Percentiles rank a stretch among this genome's conserved stretches.
phyloP scores from a whole-genome alignment of 345 rosid genomes.

The Conringia planisiliqua region DNA sequence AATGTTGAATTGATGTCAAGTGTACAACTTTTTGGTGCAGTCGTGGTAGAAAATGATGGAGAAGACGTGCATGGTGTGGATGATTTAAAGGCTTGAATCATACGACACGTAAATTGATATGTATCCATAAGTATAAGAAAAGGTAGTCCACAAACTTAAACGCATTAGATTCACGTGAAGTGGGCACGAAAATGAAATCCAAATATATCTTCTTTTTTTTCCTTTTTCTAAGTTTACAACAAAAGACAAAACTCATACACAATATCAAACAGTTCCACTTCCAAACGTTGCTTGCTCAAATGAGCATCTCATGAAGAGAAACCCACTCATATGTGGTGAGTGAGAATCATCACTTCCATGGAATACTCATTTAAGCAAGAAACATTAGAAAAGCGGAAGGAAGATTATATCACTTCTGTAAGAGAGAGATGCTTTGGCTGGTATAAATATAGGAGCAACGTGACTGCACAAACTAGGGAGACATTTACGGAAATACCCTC shows the following conservation, averaged over 20 bases:
- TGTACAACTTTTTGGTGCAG: not conserved
- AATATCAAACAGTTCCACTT: slow-evolving; percentile 14
- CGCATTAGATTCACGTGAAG: slow-evolving; percentile 36
- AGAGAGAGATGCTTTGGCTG: slow-evolving; percentile 10
- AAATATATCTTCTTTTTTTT: not conserved
- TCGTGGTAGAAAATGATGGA: not conserved
- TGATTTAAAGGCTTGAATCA: slow-evolving; percentile 21
- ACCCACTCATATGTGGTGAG: slow-evolving; percentile 4
- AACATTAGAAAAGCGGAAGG: slow-evolving; percentile 25
- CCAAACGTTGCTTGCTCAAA: slow-evolving; percentile 36
- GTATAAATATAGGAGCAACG: slow-evolving; percentile 1
- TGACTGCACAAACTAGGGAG: slow-evolving; percentile 11
- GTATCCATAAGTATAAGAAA: not conserved
- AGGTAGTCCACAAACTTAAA: slow-evolving; percentile 27
- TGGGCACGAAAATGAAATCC: slow-evolving; percentile 20
- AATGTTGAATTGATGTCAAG: not conserved
- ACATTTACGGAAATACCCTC: slow-evolving; percentile 17
- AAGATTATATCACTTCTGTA: not conserved
- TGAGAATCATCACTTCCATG: slow-evolving; percentile 22
- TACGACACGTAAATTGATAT: slow-evolving; percentile 28
- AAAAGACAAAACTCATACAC: not conserved
- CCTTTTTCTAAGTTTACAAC: not conserved
- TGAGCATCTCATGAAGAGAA: slow-evolving; percentile 36
- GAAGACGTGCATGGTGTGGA: slow-evolving; percentile 32
- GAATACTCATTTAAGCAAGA: slow-evolving; percentile 43